These are phyloP conservation scores for Globisporangium orthogonon DNA, from an alignment of 352 stramenopile species.

Conservation along the genomic window DNA sequence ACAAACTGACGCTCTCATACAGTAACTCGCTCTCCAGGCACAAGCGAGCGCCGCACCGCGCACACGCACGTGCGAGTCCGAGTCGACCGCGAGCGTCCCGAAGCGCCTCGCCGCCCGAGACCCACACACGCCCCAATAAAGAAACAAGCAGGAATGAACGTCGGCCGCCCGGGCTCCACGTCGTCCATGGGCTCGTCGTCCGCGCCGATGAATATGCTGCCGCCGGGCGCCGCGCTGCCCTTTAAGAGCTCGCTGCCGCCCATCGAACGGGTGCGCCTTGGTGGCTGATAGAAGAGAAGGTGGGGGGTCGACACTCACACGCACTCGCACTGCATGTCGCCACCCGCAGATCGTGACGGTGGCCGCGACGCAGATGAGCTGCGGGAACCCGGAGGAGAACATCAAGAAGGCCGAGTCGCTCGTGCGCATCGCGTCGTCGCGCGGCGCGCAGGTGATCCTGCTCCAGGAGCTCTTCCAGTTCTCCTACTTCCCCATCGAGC, in stretches of 20 bases:
- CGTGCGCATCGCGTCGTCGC: constrained; percentile 82
- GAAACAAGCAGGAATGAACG: constrained; percentile 9
- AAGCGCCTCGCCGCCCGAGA: too few relatives aligned
- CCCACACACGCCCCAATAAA: too few relatives aligned
- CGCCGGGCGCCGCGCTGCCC: constrained; percentile 14
- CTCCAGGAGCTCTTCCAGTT: constrained; percentile 91
- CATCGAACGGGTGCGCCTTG: constrained; percentile 43
- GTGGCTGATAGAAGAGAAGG: background rate
- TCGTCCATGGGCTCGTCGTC: constrained; percentile 22
- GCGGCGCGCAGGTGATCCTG: constrained; percentile 86
- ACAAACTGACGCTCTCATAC: background rate
- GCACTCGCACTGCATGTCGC: background rate
- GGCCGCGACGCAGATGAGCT: constrained; percentile 86
- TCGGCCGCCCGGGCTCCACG: constrained; percentile 19
- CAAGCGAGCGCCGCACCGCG: background rate
- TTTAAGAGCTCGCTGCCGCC: constrained; percentile 40
- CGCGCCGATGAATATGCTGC: constrained; percentile 16
- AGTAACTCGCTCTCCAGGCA: background rate
- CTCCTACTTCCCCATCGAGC: constrained; percentile 90
- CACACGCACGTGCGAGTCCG: background rate
- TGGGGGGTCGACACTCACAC: background rate
- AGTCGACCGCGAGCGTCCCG: too few relatives aligned
- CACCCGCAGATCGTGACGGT: constrained; percentile 67
- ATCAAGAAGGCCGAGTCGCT: constrained; percentile 89
- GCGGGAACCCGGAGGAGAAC: constrained; percentile 82